Percentiles rank a stretch among this genome's conserved stretches.
Evolutionary conservation across 2,329 filamentous ascomycete species (phyloP).

Genomic region (Diaporthe aspalathi): DNA sequence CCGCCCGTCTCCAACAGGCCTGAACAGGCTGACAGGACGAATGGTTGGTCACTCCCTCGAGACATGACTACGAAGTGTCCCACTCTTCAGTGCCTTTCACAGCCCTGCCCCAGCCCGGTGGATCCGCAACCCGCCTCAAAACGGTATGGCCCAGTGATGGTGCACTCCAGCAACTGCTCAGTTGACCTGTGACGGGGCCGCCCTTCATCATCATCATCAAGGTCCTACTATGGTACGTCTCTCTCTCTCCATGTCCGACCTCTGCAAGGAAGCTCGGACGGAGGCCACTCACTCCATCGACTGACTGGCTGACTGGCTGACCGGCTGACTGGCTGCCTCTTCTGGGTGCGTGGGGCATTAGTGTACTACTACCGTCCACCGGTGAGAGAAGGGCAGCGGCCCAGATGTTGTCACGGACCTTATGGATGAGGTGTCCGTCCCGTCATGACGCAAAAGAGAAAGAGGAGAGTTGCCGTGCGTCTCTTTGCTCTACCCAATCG

Average conservation of each 20-base stretch:
- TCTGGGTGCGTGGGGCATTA: not conserved
- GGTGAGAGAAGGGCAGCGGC: not conserved
- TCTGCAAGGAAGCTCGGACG: no score
- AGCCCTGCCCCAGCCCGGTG: conserved; percentile 27
- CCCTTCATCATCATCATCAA: not conserved
- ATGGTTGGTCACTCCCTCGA: not conserved
- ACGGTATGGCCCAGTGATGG: conserved; percentile 1
- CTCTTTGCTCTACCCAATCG: not conserved
- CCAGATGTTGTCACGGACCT: no score
- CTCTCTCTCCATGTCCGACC: no score
- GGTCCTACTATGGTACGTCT: no score
- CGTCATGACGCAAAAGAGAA: conserved; percentile 6
- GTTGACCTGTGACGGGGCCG: conserved; percentile 14
- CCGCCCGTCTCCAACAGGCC: not conserved
- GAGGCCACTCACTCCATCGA: no score
- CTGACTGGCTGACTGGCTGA: no score
- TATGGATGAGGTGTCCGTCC: not conserved
- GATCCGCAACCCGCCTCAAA: conserved; percentile 5
- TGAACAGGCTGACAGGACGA: no score
- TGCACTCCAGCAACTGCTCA: conserved; percentile 5
- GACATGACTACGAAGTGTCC: no score
- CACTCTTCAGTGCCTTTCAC: no score
- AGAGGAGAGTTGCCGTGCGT: not conserved
- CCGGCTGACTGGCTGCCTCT: not conserved
- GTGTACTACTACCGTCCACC: no score